Evolutionary conservation across 2,329 filamentous ascomycete species (phyloP), one percentile per base, ranked within the genome.

Genomic region (Coniochaeta sp.): DNA sequence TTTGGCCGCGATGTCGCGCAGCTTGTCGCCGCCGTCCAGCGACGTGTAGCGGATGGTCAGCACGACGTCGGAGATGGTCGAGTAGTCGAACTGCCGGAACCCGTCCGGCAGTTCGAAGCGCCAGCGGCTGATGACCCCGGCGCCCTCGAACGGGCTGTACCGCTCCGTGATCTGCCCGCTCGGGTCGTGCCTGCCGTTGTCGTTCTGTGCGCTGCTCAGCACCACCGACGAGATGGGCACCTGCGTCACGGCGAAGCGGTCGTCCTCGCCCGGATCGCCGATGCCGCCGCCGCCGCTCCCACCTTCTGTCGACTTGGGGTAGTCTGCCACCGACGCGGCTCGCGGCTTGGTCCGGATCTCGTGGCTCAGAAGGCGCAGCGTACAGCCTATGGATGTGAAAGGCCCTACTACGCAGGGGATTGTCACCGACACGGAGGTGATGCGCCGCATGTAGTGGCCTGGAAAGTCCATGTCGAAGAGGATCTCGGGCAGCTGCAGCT

Each of bases 401-500:
- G 74, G 73, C 0, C 70, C 60, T 31, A 60, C 34, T 5, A 62
- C 70, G 60, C 67, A 71, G 0, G 70, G 73, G 11, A 77, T 69
- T 0, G 72, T 66, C 1, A 77, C 19, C 0, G 68, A 47, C 1
- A 77, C 69, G 34, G 67, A 63, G 19, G 65, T 66, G 60, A 76
- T 72, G 6, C 72, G 69, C 1, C 75, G 71, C 16, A 68, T 55
- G 64, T 74, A 77, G 64, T 77, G 75, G 2, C 74, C 74, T 0
- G 76, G 74, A 61, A 69, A 75, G 66, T 75, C 74, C 40, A 74
- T 62, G 64, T 76, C 74, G 61, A 71, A 76, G 6, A 72, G 38
- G 6, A 62, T 34, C 63, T 77, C 74, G 7, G 69, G 66, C 16
- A 76, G 17, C 28, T 60, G 44, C 59, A 74, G 70, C 16, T 60